Base-by-base conservation (phyloP, 169 alveolate species). In the Besnoitia besnoiti region DNA sequence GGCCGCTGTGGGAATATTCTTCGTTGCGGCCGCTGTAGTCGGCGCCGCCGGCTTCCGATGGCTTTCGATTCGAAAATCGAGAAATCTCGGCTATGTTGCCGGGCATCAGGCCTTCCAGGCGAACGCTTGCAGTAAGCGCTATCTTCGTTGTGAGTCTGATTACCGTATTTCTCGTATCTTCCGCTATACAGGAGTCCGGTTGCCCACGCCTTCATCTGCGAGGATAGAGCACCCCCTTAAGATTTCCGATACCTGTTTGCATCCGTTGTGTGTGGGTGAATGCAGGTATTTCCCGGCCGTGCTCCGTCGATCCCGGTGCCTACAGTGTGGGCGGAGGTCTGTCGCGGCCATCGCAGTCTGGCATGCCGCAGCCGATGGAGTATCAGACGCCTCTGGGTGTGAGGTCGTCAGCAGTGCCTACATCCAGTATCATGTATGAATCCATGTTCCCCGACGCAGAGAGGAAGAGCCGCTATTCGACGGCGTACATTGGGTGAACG, bases 371-470 rank as follows among this genome's bases (percentile, higher is more conserved):
- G 82, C 82, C 16, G 46, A 73, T 37, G 82, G 82, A 35, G 16
- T 73, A 16, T 37, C 82, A 39, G 8, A 73, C 82, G 5, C 82
- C 82, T 73, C 47, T 73, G 4, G 82, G 82, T 7, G 82, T 37
- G 12, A 73, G 82, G 47, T n/a, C 46, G 82, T 73, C 46, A 8
- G 82, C 47, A 30, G 46, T n/a, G 1, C 67, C 39, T 24, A 73
- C 46, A 10, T 35, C 82, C 82, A 10, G 39, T 42, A 35, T 73
- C 39, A 73, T 73, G 82, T 37, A 73, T 16, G 82, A 73, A 16
- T 73, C 82, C n/a, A 35, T 73, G n/a, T n/a, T n/a, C 46, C 47
- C 46, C n/a, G 82, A 73, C 82, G 82, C 47, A 73, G 82, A 73
- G 12, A 2, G 82, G n/a, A 73, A 37, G 46, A 73, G 46, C 82